Conservation (phyloP, 106 monocot genomes). For the Platanthera guangdongensis region DNA sequence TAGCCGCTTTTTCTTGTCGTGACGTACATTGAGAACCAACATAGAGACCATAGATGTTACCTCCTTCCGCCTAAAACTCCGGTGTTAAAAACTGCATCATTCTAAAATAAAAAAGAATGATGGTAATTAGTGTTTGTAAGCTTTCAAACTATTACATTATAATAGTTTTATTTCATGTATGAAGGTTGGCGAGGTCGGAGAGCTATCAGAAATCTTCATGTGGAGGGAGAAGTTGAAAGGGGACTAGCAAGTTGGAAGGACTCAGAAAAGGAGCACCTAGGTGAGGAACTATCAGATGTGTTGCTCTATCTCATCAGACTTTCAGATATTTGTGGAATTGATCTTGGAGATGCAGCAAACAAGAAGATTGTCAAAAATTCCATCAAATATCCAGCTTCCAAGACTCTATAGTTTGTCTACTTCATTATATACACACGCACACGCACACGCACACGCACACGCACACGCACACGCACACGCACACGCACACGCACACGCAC, state of each 20-base stretch:
- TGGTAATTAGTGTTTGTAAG: too few species aligned
- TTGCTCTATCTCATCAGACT: conserved; percentile 46
- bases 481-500: too few species aligned
- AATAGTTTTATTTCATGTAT: not conserved
- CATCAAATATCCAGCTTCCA: conserved; percentile 2
- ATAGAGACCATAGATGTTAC: too few species aligned
- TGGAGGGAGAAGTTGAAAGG: conserved; percentile 1
- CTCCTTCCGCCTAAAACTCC: too few species aligned
- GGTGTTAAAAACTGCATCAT: too few species aligned
- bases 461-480: too few species aligned
- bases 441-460: too few species aligned
- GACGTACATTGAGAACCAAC: too few species aligned
- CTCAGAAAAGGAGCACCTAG: conserved; percentile 3
- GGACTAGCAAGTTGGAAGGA: conserved; percentile 2
- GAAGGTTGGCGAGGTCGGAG: not conserved
- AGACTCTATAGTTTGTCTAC: not conserved
- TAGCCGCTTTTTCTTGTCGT: too few species aligned
- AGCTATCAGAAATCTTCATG: conserved; percentile 6
- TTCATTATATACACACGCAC: too few species aligned
- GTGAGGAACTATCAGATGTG: conserved; percentile 52
- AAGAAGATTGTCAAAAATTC: conserved; percentile 34
- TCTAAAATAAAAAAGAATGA: too few species aligned
- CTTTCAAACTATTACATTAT: too few species aligned
- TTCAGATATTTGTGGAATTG: conserved; percentile 41
- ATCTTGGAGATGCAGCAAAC: conserved; percentile 38